phyloP scores from a whole-genome alignment of 2,329 filamentous ascomycete genomes.

The Alternaria alternata region DNA sequence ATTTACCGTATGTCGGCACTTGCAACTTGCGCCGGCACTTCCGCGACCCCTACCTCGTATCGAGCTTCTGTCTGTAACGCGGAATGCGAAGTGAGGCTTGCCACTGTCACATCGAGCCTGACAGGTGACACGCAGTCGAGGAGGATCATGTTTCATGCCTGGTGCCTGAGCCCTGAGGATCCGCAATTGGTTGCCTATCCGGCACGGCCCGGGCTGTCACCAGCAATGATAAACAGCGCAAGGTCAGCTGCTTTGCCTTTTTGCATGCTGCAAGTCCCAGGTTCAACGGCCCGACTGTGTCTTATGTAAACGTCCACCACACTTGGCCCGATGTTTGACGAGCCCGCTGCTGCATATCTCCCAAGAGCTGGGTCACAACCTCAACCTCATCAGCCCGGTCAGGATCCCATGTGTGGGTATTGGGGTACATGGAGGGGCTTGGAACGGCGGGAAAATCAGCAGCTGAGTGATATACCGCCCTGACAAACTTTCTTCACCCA shows the following conservation, averaged over 20 bases:
- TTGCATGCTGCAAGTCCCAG: neutral
- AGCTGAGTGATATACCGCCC: neutral
- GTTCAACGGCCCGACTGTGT: neutral
- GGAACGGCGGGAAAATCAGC: neutral
- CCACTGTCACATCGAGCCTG: neutral
- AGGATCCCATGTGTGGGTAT: neutral
- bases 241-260: conserved; percentile 1
- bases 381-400: neutral
- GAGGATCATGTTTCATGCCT: conserved; percentile 16
- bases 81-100: neutral
- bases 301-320: neutral
- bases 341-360: neutral
- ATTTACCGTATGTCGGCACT: conserved; percentile 9
- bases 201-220: conserved; percentile 40
- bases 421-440: neutral
- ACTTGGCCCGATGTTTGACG: neutral
- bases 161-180: conserved; percentile 14
- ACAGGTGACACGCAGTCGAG: conserved; percentile 16
- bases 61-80: neutral
- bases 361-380: neutral
- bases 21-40: conserved; percentile 7
- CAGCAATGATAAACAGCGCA: conserved; percentile 1
- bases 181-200: conserved; percentile 18
- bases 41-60: neutral
- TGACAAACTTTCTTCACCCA: neutral